These are phyloP conservation scores for Venturia effusa DNA, from an alignment of 2,329 filamentous ascomycete genomes.

Conservation along the genomic window DNA sequence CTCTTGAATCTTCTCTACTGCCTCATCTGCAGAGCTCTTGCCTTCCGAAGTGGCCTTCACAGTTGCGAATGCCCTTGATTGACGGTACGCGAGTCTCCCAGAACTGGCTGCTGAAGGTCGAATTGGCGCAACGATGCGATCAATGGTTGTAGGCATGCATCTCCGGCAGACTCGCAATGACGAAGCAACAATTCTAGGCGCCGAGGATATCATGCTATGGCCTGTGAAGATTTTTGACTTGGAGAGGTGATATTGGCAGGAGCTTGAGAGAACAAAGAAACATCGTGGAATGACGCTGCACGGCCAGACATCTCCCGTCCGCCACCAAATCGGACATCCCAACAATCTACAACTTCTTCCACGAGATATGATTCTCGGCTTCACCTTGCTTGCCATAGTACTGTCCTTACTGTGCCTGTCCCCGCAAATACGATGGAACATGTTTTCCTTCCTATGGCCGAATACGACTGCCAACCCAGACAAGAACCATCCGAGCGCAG, in stretches of 20 bases:
- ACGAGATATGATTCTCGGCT: neutral
- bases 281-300: neutral
- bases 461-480: constrained; percentile 31
- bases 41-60: neutral
- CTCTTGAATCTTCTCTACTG: constrained; percentile 11
- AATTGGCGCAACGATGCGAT: neutral
- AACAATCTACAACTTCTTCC: neutral
- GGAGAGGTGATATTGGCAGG: neutral
- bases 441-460: constrained; percentile 7
- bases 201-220: neutral
- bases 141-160: neutral
- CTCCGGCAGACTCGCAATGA: neutral
- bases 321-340: neutral
- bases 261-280: neutral
- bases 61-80: neutral
- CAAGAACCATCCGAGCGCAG: constrained; percentile 16
- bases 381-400: neutral
- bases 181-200: neutral
- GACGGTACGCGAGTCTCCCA: neutral
- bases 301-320: neutral
- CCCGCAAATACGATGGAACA: neutral
- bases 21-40: constrained; percentile 7
- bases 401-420: neutral
- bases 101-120: neutral
- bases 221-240: neutral